Evolutionary conservation across 352 stramenopile genomes (phyloP).

Genomic region (Hyaloperonospora arabidopsidis): DNA sequence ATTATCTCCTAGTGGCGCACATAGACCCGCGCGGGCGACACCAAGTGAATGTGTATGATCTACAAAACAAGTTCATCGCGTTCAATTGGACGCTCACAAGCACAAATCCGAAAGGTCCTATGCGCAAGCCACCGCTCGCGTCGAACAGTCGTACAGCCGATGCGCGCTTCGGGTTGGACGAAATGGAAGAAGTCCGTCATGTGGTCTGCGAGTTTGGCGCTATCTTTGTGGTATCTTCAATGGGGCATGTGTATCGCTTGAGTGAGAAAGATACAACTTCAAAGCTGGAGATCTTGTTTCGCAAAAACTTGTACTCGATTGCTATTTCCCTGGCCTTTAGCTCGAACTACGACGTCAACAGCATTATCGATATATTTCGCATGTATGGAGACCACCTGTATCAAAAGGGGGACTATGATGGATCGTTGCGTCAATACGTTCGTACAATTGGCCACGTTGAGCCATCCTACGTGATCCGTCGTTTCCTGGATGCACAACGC

Average conservation of each 20-base stretch:
- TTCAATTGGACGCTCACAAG: constrained; percentile 87
- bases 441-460: constrained; percentile 95
- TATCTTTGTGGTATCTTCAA: constrained; percentile 82
- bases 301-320: constrained; percentile 96
- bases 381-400: constrained; percentile 98
- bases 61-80: constrained; percentile 89
- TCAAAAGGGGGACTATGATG: constrained; percentile 93
- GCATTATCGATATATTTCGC: constrained; percentile 93
- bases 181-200: constrained; percentile 84
- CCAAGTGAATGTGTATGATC: constrained; percentile 87
- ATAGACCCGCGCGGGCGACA: constrained; percentile 74
- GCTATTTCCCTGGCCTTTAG: constrained; percentile 95
- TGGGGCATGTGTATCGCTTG: constrained; percentile 87
- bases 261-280: constrained; percentile 92
- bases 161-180: constrained; percentile 73
- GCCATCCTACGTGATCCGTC: constrained; percentile 96
- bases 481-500: constrained; percentile 95
- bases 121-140: constrained; percentile 28
- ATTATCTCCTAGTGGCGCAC: constrained; percentile 79
- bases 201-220: constrained; percentile 81
- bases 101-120: constrained; percentile 30
- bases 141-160: constrained; percentile 35
- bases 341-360: constrained; percentile 91
- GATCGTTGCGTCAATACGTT: constrained; percentile 95
- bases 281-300: constrained; percentile 94